Base-by-base conservation (phyloP, 164 flowering plant genomes). In the Umbilicus rupestris region DNA sequence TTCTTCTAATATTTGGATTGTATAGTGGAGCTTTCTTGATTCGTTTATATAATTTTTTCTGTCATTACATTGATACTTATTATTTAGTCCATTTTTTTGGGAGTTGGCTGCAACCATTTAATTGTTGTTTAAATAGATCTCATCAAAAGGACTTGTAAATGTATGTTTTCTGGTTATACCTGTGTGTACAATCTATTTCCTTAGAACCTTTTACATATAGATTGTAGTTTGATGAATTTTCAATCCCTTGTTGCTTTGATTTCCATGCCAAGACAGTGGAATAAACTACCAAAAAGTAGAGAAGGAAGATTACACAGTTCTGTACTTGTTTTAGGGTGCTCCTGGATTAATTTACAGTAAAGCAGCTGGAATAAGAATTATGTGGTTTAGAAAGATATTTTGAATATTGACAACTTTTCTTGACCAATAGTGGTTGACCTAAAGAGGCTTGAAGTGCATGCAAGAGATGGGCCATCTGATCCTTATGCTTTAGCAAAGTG, bases 391-490 rank as follows among this genome's bases (percentile, higher is more conserved):
- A 50, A 26, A 24, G 20, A 26, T 52, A 9, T 12, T 52, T 20
- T 52, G 30, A 35, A 29, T 57, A 26, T 67, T 57, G 35, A 55
- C 71, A 39, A 67, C 49, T 30, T 35, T 71, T 68, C 28, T 63
- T 24, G 5, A 39, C 68, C 62, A 24, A 66, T 77, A 93, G 98
- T 91, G 99, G 82, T 73, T 63, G 99, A 94, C 67, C 66, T 94
- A 75, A 89, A 89, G 91, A 85, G 93, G 79, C 91, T 91, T 70
- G 85, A 92, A 77, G 82, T 73, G 65, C 74, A 87, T 57, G 95
- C 96, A 66, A 82, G 95, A 74, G 99, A 94, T 85, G 99, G 99
- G 35, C 97, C 96, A 42, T 75, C 88, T 62, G 99, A 94, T 73
- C 87, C 99, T 67, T 63, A 88, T 78, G 86, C 89, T 57, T 73